A percentile compares a stretch with the other conserved stretches of the same genome.
Conservation (phyloP, 352 stramenopile species). For the Elongisporangium prolatum region DNA sequence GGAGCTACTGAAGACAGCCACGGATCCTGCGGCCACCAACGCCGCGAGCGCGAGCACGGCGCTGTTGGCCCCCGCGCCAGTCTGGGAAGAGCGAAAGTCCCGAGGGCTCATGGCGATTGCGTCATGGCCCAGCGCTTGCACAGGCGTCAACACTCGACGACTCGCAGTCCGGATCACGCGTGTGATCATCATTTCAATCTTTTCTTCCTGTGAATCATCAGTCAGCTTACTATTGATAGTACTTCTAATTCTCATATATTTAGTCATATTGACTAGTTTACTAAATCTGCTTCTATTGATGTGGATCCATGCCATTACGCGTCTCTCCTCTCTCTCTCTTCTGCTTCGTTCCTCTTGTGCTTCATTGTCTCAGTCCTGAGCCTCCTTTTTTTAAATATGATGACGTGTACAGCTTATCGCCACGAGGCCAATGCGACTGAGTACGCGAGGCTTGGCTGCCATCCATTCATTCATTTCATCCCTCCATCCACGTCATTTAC, state of each 20-base stretch:
- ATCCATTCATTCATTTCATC: background rate
- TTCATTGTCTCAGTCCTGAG: constrained; percentile 1
- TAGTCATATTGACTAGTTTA: background rate
- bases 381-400: constrained; percentile 3
- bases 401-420: background rate
- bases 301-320: background rate
- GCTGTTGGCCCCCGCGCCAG: background rate
- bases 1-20: background rate
- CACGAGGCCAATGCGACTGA: background rate
- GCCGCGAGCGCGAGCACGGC: background rate
- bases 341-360: constrained; percentile 6
- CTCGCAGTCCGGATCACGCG: background rate
- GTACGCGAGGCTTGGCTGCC: background rate
- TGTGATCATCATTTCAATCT: background rate
- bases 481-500: background rate
- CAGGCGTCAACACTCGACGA: background rate
- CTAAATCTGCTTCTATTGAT: background rate
- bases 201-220: background rate
- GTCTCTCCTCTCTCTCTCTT: background rate
- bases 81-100: background rate
- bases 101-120: background rate
- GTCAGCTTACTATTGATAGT: background rate
- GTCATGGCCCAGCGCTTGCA: background rate
- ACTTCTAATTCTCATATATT: background rate
- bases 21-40: background rate